Evolutionary conservation across 139 green algal species (phyloP).

Genomic region (Chlorella sorokiniana): DNA sequence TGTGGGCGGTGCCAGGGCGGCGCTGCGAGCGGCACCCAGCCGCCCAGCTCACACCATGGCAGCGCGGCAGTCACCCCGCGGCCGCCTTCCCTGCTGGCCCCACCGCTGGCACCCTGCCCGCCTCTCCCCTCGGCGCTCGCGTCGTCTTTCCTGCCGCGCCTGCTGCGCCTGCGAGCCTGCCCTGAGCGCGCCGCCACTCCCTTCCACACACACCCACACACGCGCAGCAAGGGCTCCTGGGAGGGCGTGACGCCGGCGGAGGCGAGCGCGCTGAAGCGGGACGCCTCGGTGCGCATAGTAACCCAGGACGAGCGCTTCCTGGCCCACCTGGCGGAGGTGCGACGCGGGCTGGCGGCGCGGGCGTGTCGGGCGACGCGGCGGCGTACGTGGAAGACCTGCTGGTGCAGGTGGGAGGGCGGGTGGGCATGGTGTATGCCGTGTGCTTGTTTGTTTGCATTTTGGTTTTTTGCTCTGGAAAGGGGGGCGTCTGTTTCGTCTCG

Average conservation of each 20-base stretch:
- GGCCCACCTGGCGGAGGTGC: constrained; percentile 9
- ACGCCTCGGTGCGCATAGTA: background rate
- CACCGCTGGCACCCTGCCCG: no score
- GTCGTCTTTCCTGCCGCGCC: no score
- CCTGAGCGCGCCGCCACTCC: no score
- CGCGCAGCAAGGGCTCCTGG: constrained; percentile 38
- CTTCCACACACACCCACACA: background rate
- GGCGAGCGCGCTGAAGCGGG: constrained; percentile 29
- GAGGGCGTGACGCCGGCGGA: constrained; percentile 30
- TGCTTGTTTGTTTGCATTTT: background rate
- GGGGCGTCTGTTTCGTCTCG: background rate
- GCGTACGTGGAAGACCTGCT: constrained; percentile 60
- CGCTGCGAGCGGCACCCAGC: background rate
- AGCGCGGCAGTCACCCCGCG: no score
- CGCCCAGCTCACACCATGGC: no score
- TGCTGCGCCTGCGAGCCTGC: no score
- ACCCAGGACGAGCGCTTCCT: constrained; percentile 44
- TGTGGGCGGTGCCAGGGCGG: background rate
- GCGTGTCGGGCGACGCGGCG: constrained; percentile 19
- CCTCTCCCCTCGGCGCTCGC: no score
- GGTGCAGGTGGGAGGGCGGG: constrained; percentile 20
- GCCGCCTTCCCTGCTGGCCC: no score
- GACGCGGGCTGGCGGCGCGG: background rate
- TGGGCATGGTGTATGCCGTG: background rate
- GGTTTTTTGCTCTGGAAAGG: background rate